These are phyloP conservation scores for Aspergillus sp. DNA, from an alignment of 2,329 filamentous ascomycete species.

Conservation along the genomic window DNA sequence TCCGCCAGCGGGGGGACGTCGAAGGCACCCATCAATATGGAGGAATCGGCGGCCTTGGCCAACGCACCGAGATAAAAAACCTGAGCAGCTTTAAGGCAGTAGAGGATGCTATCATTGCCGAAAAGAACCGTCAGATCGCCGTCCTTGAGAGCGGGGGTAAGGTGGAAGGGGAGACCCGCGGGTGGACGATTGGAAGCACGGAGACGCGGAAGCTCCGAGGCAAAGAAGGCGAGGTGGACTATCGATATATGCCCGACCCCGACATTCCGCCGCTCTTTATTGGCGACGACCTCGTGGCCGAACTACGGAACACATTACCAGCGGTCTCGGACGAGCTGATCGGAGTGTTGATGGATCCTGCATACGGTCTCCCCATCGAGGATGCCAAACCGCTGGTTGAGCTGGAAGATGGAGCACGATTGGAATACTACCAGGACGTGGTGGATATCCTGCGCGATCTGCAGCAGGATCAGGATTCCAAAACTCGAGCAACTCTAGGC, in stretches of 20 bases:
- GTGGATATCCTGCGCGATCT: slow-evolving; percentile 37
- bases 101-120: slow-evolving; percentile 89
- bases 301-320: slow-evolving; percentile 65
- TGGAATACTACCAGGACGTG: slow-evolving; percentile 70
- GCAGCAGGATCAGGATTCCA: slow-evolving; percentile 24
- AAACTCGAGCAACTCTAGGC: slow-evolving; percentile 38
- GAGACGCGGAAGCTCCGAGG: slow-evolving; percentile 80
- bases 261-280: slow-evolving; percentile 81
- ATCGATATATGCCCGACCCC: slow-evolving; percentile 97
- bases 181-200: slow-evolving; percentile 83
- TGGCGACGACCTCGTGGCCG: slow-evolving; percentile 64
- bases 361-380: slow-evolving; percentile 72
- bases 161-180: slow-evolving; percentile 83
- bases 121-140: slow-evolving; percentile 82
- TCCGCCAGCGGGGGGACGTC: slow-evolving; percentile 60
- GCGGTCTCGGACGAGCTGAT: slow-evolving; percentile 71
- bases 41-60: slow-evolving; percentile 67
- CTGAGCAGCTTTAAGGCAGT: slow-evolving; percentile 91
- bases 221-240: slow-evolving; percentile 97
- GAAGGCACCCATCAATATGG: slow-evolving; percentile 50
- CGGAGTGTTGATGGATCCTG: slow-evolving; percentile 55
- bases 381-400: slow-evolving; percentile 79
- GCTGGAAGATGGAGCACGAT: slow-evolving; percentile 73
- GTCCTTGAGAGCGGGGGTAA: slow-evolving; percentile 73
- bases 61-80: slow-evolving; percentile 96